These are phyloP conservation scores for Proteromonas lacertae DNA, from an alignment of 352 stramenopile genomes.

Conservation along the genomic window DNA sequence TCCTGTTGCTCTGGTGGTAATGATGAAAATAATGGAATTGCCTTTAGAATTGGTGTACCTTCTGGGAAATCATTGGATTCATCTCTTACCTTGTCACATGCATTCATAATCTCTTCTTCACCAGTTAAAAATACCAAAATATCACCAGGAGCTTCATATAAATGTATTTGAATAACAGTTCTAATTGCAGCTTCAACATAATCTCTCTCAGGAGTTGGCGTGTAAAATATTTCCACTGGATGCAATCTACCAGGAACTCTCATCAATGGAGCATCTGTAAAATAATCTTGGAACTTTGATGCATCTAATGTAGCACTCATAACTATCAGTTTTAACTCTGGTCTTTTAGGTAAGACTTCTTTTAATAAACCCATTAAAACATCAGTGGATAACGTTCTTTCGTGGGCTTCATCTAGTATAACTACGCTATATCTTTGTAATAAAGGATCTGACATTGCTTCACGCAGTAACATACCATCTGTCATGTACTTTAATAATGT, in stretches of 20 bases:
- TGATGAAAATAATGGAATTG: slow-evolving; percentile 73
- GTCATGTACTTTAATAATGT: slow-evolving; percentile 54
- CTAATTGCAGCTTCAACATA: slow-evolving; percentile 63
- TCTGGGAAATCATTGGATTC: slow-evolving; percentile 17
- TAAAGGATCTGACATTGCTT: slow-evolving; percentile 76
- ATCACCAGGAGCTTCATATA: slow-evolving; percentile 76
- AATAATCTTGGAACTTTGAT: slow-evolving; percentile 48
- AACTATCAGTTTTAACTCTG: slow-evolving; percentile 84
- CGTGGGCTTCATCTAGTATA: slow-evolving; percentile 83
- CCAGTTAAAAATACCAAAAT: no score
- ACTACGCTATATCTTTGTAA: slow-evolving; percentile 67
- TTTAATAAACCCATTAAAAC: slow-evolving; percentile 89
- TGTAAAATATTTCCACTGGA: slow-evolving; percentile 93
- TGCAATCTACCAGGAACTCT: slow-evolving; percentile 80
- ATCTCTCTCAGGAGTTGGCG: slow-evolving; percentile 69
- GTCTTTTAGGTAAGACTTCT: slow-evolving; percentile 59
- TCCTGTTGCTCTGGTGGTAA: slow-evolving; percentile 54
- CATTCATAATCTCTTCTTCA: slow-evolving; percentile 86
- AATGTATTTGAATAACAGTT: slow-evolving; percentile 49
- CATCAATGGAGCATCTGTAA: slow-evolving; percentile 31
- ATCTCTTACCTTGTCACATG: slow-evolving; percentile 40
- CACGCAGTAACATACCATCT: slow-evolving; percentile 80
- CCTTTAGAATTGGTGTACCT: slow-evolving; percentile 16
- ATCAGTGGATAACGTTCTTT: slow-evolving; percentile 79
- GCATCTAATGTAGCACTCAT: slow-evolving; percentile 94